Conservation (phyloP, 139 green algal genomes). For the Tetraselmis chui region DNA sequence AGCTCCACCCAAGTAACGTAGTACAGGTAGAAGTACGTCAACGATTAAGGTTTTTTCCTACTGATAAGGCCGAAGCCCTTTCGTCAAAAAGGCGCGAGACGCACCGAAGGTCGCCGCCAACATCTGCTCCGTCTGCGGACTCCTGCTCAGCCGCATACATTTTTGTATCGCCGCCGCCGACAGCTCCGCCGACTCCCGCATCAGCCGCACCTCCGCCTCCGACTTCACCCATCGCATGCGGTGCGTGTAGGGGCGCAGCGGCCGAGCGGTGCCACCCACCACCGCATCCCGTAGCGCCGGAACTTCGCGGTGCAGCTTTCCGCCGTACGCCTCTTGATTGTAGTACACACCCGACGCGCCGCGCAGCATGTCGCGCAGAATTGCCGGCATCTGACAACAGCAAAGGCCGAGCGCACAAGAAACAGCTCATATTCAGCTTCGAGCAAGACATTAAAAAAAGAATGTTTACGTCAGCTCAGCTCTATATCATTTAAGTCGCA, state of each 20-base stretch:
- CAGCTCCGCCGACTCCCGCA: conserved; percentile 44
- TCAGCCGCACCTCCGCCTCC: conserved; percentile 47
- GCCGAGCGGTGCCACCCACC: conserved; percentile 16
- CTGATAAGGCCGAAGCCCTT: too few relatives aligned
- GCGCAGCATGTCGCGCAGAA: conserved; percentile 13
- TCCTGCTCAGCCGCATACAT: conserved; percentile 44
- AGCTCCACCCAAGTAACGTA: too few relatives aligned
- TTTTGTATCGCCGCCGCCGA: conserved; percentile 37
- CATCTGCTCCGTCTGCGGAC: conserved; percentile 43
- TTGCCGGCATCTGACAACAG: conserved; percentile 17
- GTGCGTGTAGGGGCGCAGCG: conserved; percentile 44
- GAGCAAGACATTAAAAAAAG: too few relatives aligned
- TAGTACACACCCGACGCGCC: conserved; percentile 8
- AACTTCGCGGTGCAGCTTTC: conserved; percentile 9
- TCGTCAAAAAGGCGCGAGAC: too few relatives aligned
- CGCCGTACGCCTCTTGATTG: conserved; percentile 9
- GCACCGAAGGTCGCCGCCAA: conserved; percentile 61
- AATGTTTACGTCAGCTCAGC: too few relatives aligned
- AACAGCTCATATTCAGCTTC: too few relatives aligned
- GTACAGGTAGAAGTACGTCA: too few relatives aligned
- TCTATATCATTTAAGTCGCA: too few relatives aligned
- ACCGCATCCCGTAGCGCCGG: conserved; percentile 14
- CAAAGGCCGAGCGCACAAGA: too few relatives aligned
- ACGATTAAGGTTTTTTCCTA: too few relatives aligned
- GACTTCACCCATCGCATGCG: conserved; percentile 57